Conservation (phyloP, 2,329 filamentous ascomycete species). For the Dactylonectria estremocensis region DNA sequence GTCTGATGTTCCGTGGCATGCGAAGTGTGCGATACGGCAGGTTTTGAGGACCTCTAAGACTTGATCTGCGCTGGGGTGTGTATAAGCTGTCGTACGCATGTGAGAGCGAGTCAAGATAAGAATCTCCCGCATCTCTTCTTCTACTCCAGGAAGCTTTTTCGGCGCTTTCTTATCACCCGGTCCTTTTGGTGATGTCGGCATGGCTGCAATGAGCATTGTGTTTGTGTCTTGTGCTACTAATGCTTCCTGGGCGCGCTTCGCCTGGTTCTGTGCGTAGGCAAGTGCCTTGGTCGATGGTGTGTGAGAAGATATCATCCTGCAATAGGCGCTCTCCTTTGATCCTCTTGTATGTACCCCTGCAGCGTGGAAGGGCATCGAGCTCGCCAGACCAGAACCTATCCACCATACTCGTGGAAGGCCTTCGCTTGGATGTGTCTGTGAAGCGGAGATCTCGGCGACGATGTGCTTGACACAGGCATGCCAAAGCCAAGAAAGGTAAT, state of each 20-base stretch:
- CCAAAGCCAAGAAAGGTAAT: slow-evolving; percentile 4
- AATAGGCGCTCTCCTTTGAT: neutral
- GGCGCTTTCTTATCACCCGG: neutral
- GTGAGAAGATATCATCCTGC: slow-evolving; percentile 1
- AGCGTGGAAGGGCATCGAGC: neutral
- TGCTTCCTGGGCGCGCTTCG: neutral
- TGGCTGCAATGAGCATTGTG: neutral
- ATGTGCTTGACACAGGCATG: slow-evolving; percentile 1
- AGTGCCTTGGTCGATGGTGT: slow-evolving; percentile 9
- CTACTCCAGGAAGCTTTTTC: neutral
- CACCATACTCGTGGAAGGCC: neutral
- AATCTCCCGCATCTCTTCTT: neutral
- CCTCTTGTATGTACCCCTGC: neutral
- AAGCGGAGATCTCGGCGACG: neutral
- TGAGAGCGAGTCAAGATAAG: neutral
- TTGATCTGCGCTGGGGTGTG: slow-evolving; percentile 21
- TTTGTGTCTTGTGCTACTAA: neutral
- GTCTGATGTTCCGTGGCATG: slow-evolving; percentile 40
- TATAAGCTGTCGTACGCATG: neutral
- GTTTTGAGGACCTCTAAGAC: slow-evolving; percentile 15
- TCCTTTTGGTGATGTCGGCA: slow-evolving; percentile 6
- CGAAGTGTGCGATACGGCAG: slow-evolving; percentile 37
- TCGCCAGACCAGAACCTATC: neutral
- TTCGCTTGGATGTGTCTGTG: neutral
- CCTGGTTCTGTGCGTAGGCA: neutral